Conservation (phyloP, 768 basidiomycete genomes). For the Leccinum boreale region DNA sequence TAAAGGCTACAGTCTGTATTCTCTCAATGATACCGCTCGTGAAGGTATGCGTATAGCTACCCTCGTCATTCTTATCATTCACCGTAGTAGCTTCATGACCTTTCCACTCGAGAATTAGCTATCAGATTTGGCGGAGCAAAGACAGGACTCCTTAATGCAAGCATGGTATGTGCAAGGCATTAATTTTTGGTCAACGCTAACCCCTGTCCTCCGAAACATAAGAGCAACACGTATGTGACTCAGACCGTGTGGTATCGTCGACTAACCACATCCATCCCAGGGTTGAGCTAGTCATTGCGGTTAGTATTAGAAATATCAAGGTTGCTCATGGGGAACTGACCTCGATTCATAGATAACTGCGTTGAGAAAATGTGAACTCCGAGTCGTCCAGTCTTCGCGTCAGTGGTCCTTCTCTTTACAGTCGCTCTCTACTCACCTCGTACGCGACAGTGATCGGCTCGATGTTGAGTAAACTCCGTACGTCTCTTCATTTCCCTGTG, state of each 20-base stretch:
- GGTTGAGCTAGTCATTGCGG: constrained; percentile 68
- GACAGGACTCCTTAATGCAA: constrained; percentile 79
- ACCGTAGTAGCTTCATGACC: constrained; percentile 61
- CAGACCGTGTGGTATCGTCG: not conserved
- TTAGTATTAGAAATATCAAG: constrained; percentile 34
- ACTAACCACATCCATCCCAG: constrained; percentile 28
- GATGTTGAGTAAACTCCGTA: constrained; percentile 75
- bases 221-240: constrained; percentile 66
- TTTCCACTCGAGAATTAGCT: constrained; percentile 71
- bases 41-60: constrained; percentile 41
- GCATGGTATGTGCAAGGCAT: constrained; percentile 48
- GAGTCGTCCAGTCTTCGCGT: constrained; percentile 80
- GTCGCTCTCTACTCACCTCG: constrained; percentile 5
- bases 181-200: constrained; percentile 1
- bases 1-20: constrained; percentile 47
- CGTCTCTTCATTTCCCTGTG: constrained; percentile 19
- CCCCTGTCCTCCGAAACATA: not conserved
- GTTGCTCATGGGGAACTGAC: not conserved
- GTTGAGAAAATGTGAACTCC: constrained; percentile 75
- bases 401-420: constrained; percentile 22
- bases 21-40: constrained; percentile 77
- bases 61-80: constrained; percentile 1
- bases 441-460: constrained; percentile 65
- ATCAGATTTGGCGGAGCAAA: constrained; percentile 72
- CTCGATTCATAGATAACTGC: constrained; percentile 55